Percentiles rank a stretch among this genome's conserved stretches.
Evolutionary conservation across 192 early-diverging fungal species (phyloP).

Genomic region (Piromyces finnis): DNA sequence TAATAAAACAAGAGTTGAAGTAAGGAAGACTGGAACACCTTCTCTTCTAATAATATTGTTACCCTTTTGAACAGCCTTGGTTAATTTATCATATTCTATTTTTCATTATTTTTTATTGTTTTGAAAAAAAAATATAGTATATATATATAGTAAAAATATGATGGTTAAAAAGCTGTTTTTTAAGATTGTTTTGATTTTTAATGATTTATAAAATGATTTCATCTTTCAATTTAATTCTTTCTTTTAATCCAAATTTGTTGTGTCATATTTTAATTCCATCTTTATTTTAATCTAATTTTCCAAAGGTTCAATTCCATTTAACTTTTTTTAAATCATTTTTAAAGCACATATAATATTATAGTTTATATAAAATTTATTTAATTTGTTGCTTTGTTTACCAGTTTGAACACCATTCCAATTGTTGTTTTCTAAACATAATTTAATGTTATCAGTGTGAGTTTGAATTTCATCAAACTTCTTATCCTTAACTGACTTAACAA

Average conservation of each 20-base stretch:
- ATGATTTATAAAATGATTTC: no score
- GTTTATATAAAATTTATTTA: no score
- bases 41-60: constrained; percentile 28
- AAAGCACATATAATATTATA: no score
- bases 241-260: no score
- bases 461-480: constrained; percentile 78
- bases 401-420: constrained; percentile 70
- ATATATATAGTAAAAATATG: constrained; percentile 1
- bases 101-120: not conserved
- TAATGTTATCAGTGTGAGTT: constrained; percentile 33
- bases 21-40: constrained; percentile 38
- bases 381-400: constrained; percentile 20
- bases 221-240: no score
- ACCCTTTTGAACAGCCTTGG: constrained; percentile 44
- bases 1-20: constrained; percentile 48
- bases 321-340: no score
- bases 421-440: constrained; percentile 65
- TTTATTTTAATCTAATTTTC: no score
- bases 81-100: constrained; percentile 75
- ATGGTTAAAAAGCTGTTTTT: no score
- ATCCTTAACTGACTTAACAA: constrained; percentile 64
- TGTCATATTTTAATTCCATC: no score
- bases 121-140: constrained; percentile 1
- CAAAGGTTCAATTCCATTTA: no score
- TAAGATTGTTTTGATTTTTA: no score